Conservation (phyloP, 176 grass and related monocot genomes). For the Thalia dealbata region DNA sequence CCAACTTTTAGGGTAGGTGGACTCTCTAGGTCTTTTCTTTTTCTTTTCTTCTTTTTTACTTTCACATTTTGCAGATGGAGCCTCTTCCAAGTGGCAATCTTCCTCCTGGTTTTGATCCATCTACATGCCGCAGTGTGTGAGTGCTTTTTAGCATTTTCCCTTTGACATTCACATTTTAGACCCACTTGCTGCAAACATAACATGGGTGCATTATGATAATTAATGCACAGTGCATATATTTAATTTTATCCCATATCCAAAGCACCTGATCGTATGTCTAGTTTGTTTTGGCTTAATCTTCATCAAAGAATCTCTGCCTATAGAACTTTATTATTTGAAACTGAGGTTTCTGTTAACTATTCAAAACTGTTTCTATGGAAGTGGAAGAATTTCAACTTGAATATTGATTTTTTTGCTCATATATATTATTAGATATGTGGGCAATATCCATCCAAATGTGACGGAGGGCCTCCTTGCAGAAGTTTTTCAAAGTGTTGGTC, state of each 20-base stretch:
- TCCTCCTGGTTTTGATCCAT: slow-evolving; percentile 81
- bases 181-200: slow-evolving; percentile 2
- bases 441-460: slow-evolving; percentile 67
- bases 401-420: slow-evolving; percentile 7
- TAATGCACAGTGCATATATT: not conserved
- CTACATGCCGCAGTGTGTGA: slow-evolving; percentile 92
- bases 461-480: slow-evolving; percentile 64
- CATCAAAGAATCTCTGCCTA: not conserved
- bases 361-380: slow-evolving; percentile 16
- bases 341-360: not conserved
- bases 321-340: not conserved
- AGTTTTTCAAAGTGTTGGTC: slow-evolving; percentile 66
- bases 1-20: not conserved
- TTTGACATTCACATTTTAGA: slow-evolving; percentile 3
- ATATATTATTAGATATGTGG: slow-evolving; percentile 52
- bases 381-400: not conserved
- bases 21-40: slow-evolving; percentile 11
- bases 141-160: slow-evolving; percentile 41
- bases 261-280: not conserved
- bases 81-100: slow-evolving; percentile 94
- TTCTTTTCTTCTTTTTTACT: slow-evolving; percentile 26
- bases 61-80: slow-evolving; percentile 84
- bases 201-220: not conserved
- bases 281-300: not conserved
- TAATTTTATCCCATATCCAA: not conserved